These are phyloP conservation scores for Yamadazyma trypodendri DNA, from an alignment of 1,139 yeast species.

Conservation along the genomic window DNA sequence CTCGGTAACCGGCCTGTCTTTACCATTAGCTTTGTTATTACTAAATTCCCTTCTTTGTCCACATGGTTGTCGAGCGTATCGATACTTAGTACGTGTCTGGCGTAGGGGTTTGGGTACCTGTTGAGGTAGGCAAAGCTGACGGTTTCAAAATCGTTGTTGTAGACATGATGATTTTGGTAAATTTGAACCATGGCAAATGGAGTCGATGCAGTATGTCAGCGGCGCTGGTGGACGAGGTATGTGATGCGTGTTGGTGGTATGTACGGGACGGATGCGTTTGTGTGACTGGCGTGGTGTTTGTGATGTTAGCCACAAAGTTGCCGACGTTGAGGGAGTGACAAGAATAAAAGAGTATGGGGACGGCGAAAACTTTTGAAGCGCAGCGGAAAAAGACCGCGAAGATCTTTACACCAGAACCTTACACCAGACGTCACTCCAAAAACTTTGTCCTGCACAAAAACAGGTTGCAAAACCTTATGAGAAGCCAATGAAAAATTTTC, in stretches of 20 bases:
- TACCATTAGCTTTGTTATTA: constrained; percentile 71
- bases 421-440: background rate
- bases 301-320: background rate
- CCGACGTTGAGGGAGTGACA: background rate
- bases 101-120: constrained; percentile 87
- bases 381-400: no score
- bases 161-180: constrained; percentile 55
- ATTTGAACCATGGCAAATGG: constrained; percentile 58
- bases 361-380: constrained; percentile 1
- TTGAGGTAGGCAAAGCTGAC: constrained; percentile 79
- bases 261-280: no score
- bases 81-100: constrained; percentile 82
- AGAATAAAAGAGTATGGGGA: background rate
- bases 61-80: constrained; percentile 69
- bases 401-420: background rate
- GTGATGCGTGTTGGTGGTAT: no score
- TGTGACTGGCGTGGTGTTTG: background rate
- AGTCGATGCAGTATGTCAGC: constrained; percentile 1
- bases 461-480: constrained; percentile 1
- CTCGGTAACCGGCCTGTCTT: constrained; percentile 81
- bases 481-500: constrained; percentile 1
- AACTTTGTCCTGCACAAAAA: background rate
- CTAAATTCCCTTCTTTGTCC: constrained; percentile 63
- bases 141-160: constrained; percentile 65
- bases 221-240: background rate